These are phyloP conservation scores for Trametes cingulata DNA, from an alignment of 768 basidiomycete genomes.

Conservation along the genomic window DNA sequence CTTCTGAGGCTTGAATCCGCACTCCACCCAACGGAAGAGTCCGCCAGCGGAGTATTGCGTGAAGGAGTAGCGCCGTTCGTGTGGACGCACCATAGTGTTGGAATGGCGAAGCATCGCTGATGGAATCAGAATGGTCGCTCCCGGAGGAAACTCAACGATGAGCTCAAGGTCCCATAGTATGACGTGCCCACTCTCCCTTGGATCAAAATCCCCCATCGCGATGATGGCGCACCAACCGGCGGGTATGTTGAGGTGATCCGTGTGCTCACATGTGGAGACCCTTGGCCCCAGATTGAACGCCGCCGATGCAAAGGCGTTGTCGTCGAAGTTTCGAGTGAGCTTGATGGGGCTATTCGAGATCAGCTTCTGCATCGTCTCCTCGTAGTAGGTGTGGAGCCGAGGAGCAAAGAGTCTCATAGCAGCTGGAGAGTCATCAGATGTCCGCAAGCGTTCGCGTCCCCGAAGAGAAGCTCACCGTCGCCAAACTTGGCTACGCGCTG, in stretches of 20 bases:
- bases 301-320: conserved; percentile 29
- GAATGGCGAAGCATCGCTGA: conserved; percentile 1
- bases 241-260: conserved; percentile 34
- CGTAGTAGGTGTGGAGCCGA: too few relatives aligned
- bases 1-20: conserved; percentile 19
- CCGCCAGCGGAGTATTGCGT: conserved; percentile 34
- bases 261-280: conserved; percentile 23
- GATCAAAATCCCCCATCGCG: conserved; percentile 33
- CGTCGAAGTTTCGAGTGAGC: conserved; percentile 27
- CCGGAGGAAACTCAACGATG: conserved; percentile 30
- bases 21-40: conserved; percentile 30
- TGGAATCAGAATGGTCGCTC: conserved; percentile 31
- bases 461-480: background rate
- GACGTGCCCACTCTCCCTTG: conserved; percentile 34
- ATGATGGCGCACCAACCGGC: conserved; percentile 37
- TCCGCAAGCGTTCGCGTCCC: background rate
- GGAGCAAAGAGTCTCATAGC: background rate
- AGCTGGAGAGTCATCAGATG: background rate
- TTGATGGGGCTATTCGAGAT: background rate
- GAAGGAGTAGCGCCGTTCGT: conserved; percentile 27
- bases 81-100: conserved; percentile 13
- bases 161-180: conserved; percentile 32
- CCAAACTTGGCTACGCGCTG: background rate
- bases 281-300: conserved; percentile 35
- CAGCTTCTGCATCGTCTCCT: too few relatives aligned